Evolutionary conservation across 2,329 filamentous ascomycete species (phyloP).

Genomic region (Pleurostoma richardsiae): DNA sequence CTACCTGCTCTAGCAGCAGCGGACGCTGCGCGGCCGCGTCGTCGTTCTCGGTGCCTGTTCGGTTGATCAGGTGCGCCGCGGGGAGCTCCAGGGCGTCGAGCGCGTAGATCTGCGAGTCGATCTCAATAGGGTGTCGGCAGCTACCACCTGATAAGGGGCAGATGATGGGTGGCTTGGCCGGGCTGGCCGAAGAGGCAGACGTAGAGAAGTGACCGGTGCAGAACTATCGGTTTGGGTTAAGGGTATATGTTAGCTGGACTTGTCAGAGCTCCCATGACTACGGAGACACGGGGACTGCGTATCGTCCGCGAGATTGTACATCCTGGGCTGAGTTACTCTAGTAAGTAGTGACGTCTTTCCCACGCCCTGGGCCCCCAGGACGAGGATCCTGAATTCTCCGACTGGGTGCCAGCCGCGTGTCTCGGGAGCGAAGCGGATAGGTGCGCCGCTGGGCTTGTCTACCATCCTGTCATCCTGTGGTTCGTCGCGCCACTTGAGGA

Average conservation of each 20-base stretch:
- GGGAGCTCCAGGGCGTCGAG: conserved; percentile 31
- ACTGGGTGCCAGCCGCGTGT: conserved; percentile 10
- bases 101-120: conserved; percentile 23
- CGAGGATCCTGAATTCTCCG: conserved; percentile 31
- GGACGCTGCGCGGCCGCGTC: too few species aligned
- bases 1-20: conserved; percentile 27
- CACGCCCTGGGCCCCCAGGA: conserved; percentile 29
- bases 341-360: conserved; percentile 36
- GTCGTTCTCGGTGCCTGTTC: conserved; percentile 4
- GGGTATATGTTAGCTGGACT: too few species aligned
- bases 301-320: background rate
- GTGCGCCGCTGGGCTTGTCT: conserved; percentile 4
- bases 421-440: background rate
- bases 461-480: conserved; percentile 13
- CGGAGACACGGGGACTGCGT: background rate
- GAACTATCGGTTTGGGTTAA: conserved; percentile 17
- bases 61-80: conserved; percentile 20
- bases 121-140: conserved; percentile 24
- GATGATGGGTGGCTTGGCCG: conserved; percentile 2
- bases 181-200: conserved; percentile 3
- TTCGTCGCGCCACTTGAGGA: conserved; percentile 32
- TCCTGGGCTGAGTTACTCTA: conserved; percentile 18
- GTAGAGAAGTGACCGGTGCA: conserved; percentile 20
- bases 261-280: too few species aligned
- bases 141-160: conserved; percentile 19